Evolutionary conservation across 2,329 filamentous ascomycete genomes (phyloP).

Genomic region (Verticillium nubilum): DNA sequence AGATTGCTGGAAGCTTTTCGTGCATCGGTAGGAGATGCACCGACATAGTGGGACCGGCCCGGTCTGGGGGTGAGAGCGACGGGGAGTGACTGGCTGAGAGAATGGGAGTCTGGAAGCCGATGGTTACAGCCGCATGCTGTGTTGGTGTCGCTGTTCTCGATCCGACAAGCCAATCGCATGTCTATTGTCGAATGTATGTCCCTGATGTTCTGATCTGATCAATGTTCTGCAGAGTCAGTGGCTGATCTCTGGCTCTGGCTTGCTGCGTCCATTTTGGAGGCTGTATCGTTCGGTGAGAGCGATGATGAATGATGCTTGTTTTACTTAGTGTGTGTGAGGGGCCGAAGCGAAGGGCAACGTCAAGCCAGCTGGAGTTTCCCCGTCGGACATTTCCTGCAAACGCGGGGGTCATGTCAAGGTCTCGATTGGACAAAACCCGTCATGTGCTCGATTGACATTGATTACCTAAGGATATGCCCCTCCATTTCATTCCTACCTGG

Average conservation of each 20-base stretch:
- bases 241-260: too few species aligned
- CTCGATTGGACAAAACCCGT: background rate
- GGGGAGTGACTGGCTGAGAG: too few species aligned
- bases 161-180: background rate
- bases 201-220: too few species aligned
- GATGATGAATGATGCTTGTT: too few species aligned
- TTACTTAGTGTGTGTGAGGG: too few species aligned
- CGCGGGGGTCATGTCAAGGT: background rate
- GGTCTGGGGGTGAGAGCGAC: background rate
- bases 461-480: background rate
- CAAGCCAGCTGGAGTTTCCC: background rate
- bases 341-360: too few species aligned
- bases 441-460: background rate
- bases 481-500: background rate
- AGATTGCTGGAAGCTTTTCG: background rate
- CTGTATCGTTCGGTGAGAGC: too few species aligned
- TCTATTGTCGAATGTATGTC: too few species aligned
- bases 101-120: background rate
- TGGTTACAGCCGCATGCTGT: background rate
- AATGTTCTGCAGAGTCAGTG: too few species aligned
- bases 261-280: too few species aligned
- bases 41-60: background rate
- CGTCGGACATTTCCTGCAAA: background rate
- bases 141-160: background rate
- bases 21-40: background rate